phyloP scores from a whole-genome alignment of 768 basidiomycete species.

The Naganishia randhawae region DNA sequence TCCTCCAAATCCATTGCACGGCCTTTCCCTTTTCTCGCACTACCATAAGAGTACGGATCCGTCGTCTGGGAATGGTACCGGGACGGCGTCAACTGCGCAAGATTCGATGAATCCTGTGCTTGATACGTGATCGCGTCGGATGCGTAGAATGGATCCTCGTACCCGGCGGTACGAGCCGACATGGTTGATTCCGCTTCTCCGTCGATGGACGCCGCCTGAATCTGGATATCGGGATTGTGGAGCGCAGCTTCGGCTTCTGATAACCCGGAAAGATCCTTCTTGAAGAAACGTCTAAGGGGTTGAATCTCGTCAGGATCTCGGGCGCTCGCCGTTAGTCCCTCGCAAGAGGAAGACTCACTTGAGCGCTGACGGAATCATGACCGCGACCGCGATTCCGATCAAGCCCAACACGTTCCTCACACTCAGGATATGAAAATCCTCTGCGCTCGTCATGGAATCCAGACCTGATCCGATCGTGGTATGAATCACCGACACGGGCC shows the following conservation, averaged over 20 bases:
- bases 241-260: conserved; percentile 28
- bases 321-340: too few relatives aligned
- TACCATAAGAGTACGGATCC: conserved; percentile 18
- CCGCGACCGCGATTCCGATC: conserved; percentile 78
- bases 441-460: conserved; percentile 90
- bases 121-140: conserved; percentile 31
- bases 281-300: conserved; percentile 32
- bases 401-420: conserved; percentile 84
- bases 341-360: conserved; percentile 77
- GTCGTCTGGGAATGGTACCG: neutral
- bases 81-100: conserved; percentile 38
- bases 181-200: conserved; percentile 6
- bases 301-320: too few relatives aligned
- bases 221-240: conserved; percentile 20
- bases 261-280: conserved; percentile 28
- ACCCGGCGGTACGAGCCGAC: neutral
- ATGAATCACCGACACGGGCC: conserved; percentile 88
- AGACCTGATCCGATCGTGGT: conserved; percentile 86
- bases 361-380: conserved; percentile 86
- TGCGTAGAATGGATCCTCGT: conserved; percentile 7
- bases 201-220: conserved; percentile 11
- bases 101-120: conserved; percentile 42
- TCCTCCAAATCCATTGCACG: conserved; percentile 24
- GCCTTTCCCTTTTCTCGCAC: conserved; percentile 20
- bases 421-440: conserved; percentile 89